Base-by-base conservation (phyloP, 805 yeast species). In the Zygosaccharomyces bisporus region DNA sequence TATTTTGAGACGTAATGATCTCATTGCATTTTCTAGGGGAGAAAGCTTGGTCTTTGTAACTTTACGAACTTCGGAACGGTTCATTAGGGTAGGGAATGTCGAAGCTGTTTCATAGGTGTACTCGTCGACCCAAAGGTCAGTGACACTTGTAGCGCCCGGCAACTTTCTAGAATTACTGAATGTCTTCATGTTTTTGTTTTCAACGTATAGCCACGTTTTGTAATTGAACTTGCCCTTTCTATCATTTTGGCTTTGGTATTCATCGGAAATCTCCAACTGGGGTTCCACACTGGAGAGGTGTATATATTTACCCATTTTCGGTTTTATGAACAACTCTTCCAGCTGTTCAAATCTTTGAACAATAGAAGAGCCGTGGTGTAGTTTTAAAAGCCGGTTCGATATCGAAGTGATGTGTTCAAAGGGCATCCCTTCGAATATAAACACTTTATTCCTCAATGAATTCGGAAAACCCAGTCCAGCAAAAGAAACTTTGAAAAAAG, bases 121-220 rank as follows among this genome's bases (percentile, higher is more conserved):
- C 65, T 88, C 95, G 58, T 88, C 95, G 14, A 90, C 87, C 95
- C 95, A 88, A 55, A 88, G 68, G 56, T 87, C 88, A 43, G 78
- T 74, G 6, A 85, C 81, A 8, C 83, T 74, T 0, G 80, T 76
- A 1, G 86, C 76, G 4, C 91, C 90, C 1, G 91, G 87, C 41
- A 87, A 65, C 54, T 84, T 79, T 62, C 84, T 76, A 39, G 83
- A 74, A 30, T 80, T 77, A 4, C 86, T 76, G 67, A 88, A 88
- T 47, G 76, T 75, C 53, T 78, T 76, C 66, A 87, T 67, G 56
- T 86, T 78, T 65, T 81, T 81, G 64, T 86, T 82, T 53, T 86
- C 81, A 55, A 86, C 81, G 63, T 84, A 86, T 50, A 81, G 78
- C 61, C 84, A 72, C 10, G 84, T 84, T 54, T 85, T 84, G 49